A percentile compares a stretch with the other conserved stretches of the same genome.
These are phyloP conservation scores for Diplodia mutila DNA, from an alignment of 2,329 filamentous ascomycete genomes.

Conservation along the genomic window DNA sequence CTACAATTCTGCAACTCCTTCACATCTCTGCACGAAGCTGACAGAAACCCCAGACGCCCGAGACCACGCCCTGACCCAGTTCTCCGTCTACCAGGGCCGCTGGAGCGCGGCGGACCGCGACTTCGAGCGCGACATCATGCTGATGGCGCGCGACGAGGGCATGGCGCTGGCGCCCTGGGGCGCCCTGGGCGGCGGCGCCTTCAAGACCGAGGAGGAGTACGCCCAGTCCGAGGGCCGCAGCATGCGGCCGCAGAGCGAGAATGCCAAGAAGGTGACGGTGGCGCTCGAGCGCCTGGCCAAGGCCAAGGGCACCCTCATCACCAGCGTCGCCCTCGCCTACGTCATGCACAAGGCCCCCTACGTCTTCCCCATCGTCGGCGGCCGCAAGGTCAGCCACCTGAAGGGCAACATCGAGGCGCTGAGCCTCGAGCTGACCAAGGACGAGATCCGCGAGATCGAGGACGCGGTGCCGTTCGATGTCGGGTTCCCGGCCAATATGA, in stretches of 20 bases:
- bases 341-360: conserved; percentile 72
- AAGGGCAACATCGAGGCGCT: conserved; percentile 72
- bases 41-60: conserved; percentile 38
- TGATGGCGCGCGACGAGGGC: conserved; percentile 48
- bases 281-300: conserved; percentile 65
- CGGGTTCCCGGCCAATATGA: conserved; percentile 68
- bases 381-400: conserved; percentile 70
- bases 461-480: conserved; percentile 63
- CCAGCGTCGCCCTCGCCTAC: conserved; percentile 70
- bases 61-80: conserved; percentile 44
- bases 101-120: conserved; percentile 50
- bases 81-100: conserved; percentile 47
- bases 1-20: no score
- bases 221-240: conserved; percentile 51
- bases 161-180: conserved; percentile 61
- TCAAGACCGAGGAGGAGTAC: conserved; percentile 50
- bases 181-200: conserved; percentile 46
- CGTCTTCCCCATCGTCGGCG: conserved; percentile 74
- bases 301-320: conserved; percentile 56
- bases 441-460: conserved; percentile 71
- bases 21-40: neutral
- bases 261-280: conserved; percentile 57
- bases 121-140: conserved; percentile 52
- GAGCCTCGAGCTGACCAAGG: conserved; percentile 59
- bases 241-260: conserved; percentile 44